Evolutionary conservation across 352 stramenopile genomes (phyloP), one percentile per base, ranked within the genome.

Genomic region (Globisporangium sylvaticum): DNA sequence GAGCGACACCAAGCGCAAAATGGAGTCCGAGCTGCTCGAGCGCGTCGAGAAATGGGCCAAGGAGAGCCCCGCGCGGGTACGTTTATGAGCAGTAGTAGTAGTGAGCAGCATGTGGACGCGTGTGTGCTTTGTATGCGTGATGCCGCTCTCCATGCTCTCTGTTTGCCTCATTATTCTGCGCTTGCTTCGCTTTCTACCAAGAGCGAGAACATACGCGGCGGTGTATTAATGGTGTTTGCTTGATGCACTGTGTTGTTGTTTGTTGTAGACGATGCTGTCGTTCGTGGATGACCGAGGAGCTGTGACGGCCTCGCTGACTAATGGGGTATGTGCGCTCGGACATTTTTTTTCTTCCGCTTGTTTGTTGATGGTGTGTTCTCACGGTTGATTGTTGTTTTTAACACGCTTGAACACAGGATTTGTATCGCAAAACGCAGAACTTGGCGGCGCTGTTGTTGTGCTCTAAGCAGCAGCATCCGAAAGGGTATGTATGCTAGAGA

Each of bases 21-120:
- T 92, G 84, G 78, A 85, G 63, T 91, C 81, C 9, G 81, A 89
- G 65, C 80, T 93, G 64, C 80, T 93, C 0, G 76, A 88, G 70
- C 82, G 83, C 58, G 62, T 93, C 25, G 82, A 88, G 75, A 83
- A 82, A 81, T 93, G 85, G 85, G 80, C 83, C 20, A 73, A 77
- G n/a, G 83, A 93, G 75, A 84, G 81, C 22, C 83, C 85, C 29
- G 72, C 76, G 24, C 85, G 84, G 76, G 85, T 89, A 12, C 62
- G 62, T 71, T 12, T 58, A 67, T 22, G 9, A 29, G 7, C 12
- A 29, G 7, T 12, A 29, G 37, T 54, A 42, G 6, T 22, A 10
- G 1, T 5, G 18, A 48, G 15, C 18, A 15, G 14, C 31, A 50
- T 62, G 15, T 1, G 37, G 10, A 3, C 27, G 54, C 24, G 65